Evolutionary conservation across 2,329 filamentous ascomycete genomes (phyloP), one percentile per base, ranked within the genome.

Genomic region (Colletotrichum liriopes): DNA sequence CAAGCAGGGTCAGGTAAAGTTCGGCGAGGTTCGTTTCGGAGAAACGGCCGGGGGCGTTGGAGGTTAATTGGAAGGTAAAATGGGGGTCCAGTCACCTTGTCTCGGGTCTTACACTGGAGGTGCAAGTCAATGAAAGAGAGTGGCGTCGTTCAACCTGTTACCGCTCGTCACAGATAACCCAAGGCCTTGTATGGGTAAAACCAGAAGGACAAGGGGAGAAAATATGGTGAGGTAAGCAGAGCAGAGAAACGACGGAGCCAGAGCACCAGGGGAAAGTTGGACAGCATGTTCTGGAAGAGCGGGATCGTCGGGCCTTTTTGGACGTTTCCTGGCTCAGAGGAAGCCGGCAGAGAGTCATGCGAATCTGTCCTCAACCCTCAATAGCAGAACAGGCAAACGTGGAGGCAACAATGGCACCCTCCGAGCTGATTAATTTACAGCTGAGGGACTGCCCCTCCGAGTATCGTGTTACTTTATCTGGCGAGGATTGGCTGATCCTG

Each of bases 401-500:
- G 39, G 54, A 58, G 55, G 43, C 51, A 69, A 39, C 47, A 64
- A 60, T 60, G 60, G 59, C 41, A 51, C 47, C 43, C 52, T 35
- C 47, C 52, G n/a, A 47, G 54, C 65, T 60, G 65, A 72, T 69
- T 70, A 72, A 72, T 65, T 55, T 59, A 45, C 49, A 63, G 62
- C 37, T 56, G 37, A 65, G 18, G 61, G 49, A 29, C 37, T 29
- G 16, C 20, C 29, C 32, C 32, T 23, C 51, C 23, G 29, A 51
- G 12, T 41, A 51, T 68, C 70, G 54, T 70, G 67, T 47, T 65
- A 70, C 66, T 72, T 70, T 49, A 65, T 72, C 66, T 72, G 54
- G 60, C 65, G 70, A 72, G 70, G 47, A 65, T 72, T 72, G 47
- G 70, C 70, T 72, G 66, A 72, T 72, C 58, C 51, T 59, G 32